A percentile compares a stretch with the other conserved stretches of the same genome.
phyloP scores from a whole-genome alignment of 2,329 filamentous ascomycete genomes.

The Cladobotryum mycophilum region DNA sequence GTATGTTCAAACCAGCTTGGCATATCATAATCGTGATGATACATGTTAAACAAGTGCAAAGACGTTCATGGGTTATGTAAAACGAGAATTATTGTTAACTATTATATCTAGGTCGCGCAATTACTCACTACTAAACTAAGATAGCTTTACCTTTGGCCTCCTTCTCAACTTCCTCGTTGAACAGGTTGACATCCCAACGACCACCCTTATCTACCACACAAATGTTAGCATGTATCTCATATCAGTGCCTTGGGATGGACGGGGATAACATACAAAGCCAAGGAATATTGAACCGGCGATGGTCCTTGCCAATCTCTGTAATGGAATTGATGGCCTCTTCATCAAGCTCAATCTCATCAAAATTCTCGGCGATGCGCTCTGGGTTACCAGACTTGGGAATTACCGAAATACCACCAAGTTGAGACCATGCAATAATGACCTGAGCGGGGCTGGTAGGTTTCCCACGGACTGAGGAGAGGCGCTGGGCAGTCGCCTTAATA shows the following conservation, averaged over 20 bases:
- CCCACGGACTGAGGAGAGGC: constrained; percentile 26
- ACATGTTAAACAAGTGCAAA: too few relatives aligned
- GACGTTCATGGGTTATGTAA: too few relatives aligned
- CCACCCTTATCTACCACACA: neutral
- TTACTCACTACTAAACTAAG: neutral
- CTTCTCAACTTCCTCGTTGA: neutral
- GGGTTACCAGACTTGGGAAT: constrained; percentile 71
- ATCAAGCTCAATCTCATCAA: constrained; percentile 57
- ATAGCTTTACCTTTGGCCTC: neutral
- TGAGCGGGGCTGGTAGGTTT: constrained; percentile 37
- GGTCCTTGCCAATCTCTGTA: constrained; percentile 51
- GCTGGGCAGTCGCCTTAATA: constrained; percentile 50
- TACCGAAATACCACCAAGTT: constrained; percentile 57
- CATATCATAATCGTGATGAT: too few relatives aligned
- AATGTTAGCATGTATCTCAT: constrained; percentile 33
- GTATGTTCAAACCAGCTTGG: too few relatives aligned
- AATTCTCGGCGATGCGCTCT: constrained; percentile 63
- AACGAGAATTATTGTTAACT: too few relatives aligned
- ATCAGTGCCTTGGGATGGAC: neutral
- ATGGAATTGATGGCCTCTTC: constrained; percentile 54
- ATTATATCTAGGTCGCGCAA: too few relatives aligned
- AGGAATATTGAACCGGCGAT: constrained; percentile 40
- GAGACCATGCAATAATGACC: constrained; percentile 51
- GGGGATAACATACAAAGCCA: neutral
- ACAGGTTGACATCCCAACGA: neutral